Conservation (phyloP, 768 basidiomycete species). For the Holtermannia corniformis region DNA sequence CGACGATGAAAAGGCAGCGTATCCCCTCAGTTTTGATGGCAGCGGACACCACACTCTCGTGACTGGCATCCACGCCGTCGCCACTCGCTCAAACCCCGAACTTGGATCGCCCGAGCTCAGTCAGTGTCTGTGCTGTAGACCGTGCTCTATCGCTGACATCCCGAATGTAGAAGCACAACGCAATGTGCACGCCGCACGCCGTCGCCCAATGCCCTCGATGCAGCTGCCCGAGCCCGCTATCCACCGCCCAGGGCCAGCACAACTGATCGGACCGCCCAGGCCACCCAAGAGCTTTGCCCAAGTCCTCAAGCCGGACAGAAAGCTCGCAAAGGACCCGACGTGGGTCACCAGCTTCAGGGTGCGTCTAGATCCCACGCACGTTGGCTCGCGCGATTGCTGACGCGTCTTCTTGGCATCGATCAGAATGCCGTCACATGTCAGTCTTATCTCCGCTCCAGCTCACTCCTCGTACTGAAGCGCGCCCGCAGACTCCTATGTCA, state of each 20-base stretch:
- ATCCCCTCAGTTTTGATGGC: not conserved
- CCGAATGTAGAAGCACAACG: not conserved
- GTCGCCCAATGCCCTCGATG: not conserved
- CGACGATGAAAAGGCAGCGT: not conserved
- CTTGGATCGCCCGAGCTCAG: not conserved
- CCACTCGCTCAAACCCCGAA: not conserved
- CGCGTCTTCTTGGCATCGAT: too few relatives aligned
- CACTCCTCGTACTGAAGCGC: too few relatives aligned
- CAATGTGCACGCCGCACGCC: not conserved
- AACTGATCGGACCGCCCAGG: conserved; percentile 6
- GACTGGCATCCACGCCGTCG: not conserved
- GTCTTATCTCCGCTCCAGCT: too few relatives aligned
- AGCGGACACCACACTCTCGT: not conserved
- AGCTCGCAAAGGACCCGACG: conserved; percentile 8
- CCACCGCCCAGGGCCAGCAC: not conserved
- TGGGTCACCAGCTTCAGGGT: conserved; percentile 6
- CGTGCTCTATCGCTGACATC: not conserved
- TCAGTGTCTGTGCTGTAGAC: not conserved
- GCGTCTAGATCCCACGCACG: not conserved
- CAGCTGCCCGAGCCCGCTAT: not conserved
- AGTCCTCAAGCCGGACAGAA: conserved; percentile 9
- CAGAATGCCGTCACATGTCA: not conserved
- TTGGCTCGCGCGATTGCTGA: not conserved
- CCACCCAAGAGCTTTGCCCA: conserved; percentile 8
- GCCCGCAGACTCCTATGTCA: conserved; percentile 14